Base-by-base conservation (phyloP, 2,329 filamentous ascomycete species). In the Phialophora verrucosa region DNA sequence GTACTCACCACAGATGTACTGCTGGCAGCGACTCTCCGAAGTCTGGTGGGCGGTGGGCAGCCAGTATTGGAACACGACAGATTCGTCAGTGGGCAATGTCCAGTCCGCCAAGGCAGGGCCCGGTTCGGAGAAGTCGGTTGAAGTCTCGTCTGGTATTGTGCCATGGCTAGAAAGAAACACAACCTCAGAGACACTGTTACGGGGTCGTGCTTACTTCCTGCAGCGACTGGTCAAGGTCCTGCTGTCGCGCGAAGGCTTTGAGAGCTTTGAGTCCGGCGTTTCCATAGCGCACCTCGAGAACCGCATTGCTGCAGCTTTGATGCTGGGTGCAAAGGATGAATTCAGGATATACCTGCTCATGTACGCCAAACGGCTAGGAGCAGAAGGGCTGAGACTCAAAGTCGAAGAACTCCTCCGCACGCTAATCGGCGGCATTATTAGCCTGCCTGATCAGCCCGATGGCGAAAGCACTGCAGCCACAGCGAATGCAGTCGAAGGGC, bases 11-110 rank as follows among this genome's bases (percentile, higher is more conserved):
- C 84, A 85, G 20, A 91, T 99, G 90, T 94, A 88, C 77, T 87
- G 89, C 7, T 99, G 95, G 95, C 94, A 98, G 78, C 88, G 93
- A 10, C 83, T 99, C n/a, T 96, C 93, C 1, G 96, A 99, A 76
- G 87, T 92, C 1, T 99, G 95, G 95, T 99, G 95, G 93, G 94
- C 94, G 0, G 93, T 98, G 0, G 93, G 93, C 20, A 96, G 92
- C 72, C 95, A 99, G 76, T 99, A 99, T 77, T 99, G 95, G 96
- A 98, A 99, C 78, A 96, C 93, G 0, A 96, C 93, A 61, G 95
- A 97, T 74, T 93, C 92, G 1, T 93, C 93, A 0, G 88, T 97
- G 61, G 89, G 91, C 56, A 91, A 93, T 59, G 79, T 97, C 44
- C 91, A 56, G 49, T 66, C 69, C 1, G 89, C 88, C 0, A 88